Evolutionary conservation across 306 rosid species (phyloP).

Genomic region (Chamaecrista fasciculata): DNA sequence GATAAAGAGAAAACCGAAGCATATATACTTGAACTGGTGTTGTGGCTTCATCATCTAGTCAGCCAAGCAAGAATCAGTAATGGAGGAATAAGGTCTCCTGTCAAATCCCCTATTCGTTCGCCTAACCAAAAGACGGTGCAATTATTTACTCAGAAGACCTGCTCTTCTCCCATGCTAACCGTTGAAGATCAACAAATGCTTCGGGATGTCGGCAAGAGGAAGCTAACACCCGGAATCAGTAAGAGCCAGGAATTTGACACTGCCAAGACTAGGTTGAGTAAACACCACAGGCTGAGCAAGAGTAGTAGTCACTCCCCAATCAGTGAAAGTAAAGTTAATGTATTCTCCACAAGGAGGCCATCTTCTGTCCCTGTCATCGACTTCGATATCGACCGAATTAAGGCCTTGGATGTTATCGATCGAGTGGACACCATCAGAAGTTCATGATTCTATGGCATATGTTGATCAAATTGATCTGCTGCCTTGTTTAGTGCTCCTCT

Average conservation of each 20-base stretch:
- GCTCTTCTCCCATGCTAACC: conserved; percentile 66
- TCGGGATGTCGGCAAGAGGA: conserved; percentile 72
- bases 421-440: conserved; percentile 75
- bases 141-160: conserved; percentile 41
- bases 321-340: conserved; percentile 52
- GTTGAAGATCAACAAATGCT: conserved; percentile 95
- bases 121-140: conserved; percentile 58
- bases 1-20: conserved; percentile 78
- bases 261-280: conserved; percentile 63
- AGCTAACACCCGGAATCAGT: conserved; percentile 85
- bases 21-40: conserved; percentile 82
- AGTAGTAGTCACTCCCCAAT: conserved; percentile 90
- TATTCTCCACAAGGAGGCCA: conserved; percentile 58
- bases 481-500: conserved; percentile 29
- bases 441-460: conserved; percentile 29
- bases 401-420: conserved; percentile 83
- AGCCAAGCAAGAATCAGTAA: conserved; percentile 69
- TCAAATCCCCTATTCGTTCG: conserved; percentile 79
- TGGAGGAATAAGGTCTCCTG: conserved; percentile 85
- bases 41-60: conserved; percentile 90
- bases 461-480: conserved; percentile 11
- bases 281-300: conserved; percentile 81
- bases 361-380: conserved; percentile 76
- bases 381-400: conserved; percentile 66
- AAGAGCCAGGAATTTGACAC: conserved; percentile 94